phyloP scores from a whole-genome alignment of 371 early-diverging fungal genomes.

The Mucor racemosus region DNA sequence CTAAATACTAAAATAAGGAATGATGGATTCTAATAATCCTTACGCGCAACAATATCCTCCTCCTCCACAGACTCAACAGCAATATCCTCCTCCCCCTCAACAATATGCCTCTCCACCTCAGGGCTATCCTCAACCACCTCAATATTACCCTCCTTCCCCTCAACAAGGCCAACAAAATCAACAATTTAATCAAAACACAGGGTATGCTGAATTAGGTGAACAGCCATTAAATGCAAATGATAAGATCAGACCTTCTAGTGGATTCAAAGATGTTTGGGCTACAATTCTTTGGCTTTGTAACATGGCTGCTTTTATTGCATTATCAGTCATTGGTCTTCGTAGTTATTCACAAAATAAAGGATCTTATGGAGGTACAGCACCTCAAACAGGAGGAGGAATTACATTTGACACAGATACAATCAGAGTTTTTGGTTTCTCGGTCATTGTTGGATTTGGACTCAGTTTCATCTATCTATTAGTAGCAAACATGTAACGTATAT shows the following conservation, averaged over 20 bases:
- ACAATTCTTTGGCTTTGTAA: slow-evolving; percentile 62
- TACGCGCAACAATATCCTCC: slow-evolving; percentile 11
- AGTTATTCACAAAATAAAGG: slow-evolving; percentile 24
- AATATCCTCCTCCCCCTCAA: slow-evolving; percentile 8
- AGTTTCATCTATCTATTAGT: slow-evolving; percentile 58
- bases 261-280: slow-evolving; percentile 78
- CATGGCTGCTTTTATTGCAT: slow-evolving; percentile 64
- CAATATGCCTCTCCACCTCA: slow-evolving; percentile 10
- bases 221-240: slow-evolving; percentile 18
- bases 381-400: slow-evolving; percentile 37
- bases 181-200: background rate
- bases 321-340: slow-evolving; percentile 60
- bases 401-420: slow-evolving; percentile 50
- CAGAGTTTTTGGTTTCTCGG: slow-evolving; percentile 58
- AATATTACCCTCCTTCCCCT: slow-evolving; percentile 16
- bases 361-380: slow-evolving; percentile 30
- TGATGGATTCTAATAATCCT: slow-evolving; percentile 10
- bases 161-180: slow-evolving; percentile 9
- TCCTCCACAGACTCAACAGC: background rate
- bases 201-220: slow-evolving; percentile 19
- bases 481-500: slow-evolving; percentile 49
- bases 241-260: slow-evolving; percentile 40
- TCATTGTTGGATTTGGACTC: slow-evolving; percentile 56
- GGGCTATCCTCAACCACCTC: slow-evolving; percentile 11
- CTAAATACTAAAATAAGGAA: background rate